Evolutionary conservation across 768 basidiomycete genomes (phyloP), one percentile per base, ranked within the genome.

Genomic region (Lactifluus piperatus): DNA sequence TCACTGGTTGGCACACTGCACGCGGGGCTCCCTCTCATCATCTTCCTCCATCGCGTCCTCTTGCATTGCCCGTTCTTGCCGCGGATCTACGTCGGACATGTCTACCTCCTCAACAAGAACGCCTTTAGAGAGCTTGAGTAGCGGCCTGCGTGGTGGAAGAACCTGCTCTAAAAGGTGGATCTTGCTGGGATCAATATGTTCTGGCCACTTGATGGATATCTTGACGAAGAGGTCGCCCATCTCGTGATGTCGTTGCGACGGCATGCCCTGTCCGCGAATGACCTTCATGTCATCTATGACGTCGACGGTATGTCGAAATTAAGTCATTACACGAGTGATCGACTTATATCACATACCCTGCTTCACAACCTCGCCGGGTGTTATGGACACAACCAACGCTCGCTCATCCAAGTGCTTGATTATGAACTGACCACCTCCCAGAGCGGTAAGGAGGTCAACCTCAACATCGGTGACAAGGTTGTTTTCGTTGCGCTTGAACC

Each of bases 211-310:
- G 69, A 99, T 90, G 62, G 79, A 78, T 66, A 98, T 74, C 69
- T 85, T 88, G 72, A 99, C 80, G 70, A 83, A 93, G 60, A 99
- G 81, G 73, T 98, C 93, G 39, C 97, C 97, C 41, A 85, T 82
- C 70, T 99, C 94, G 74, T 98, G 97, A 74, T 98, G 95, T 61
- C 97, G 85, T 72, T 90, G 90, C 51, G 97, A 97, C 13, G 95
- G 97, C 97, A 99, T 99, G 62, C 97, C 97, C 75, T 98, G 94
- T 5, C 89, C 91, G 50, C 81, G 81, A 66, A 99, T 87, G 64
- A 94, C 86, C 74, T 97, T 97, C 68, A 94, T 69, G 45, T 88
- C 86, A 61, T 88, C 95, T 94, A 51, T 56, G 65, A 45, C 16
- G 63, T 54, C 45, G 56, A 20, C n/a, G 22, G 36, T 10, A 11